Evolutionary conservation across 331 rosid species (phyloP), one percentile per base, ranked within the genome.

Genomic region (Cydonia oblonga): DNA sequence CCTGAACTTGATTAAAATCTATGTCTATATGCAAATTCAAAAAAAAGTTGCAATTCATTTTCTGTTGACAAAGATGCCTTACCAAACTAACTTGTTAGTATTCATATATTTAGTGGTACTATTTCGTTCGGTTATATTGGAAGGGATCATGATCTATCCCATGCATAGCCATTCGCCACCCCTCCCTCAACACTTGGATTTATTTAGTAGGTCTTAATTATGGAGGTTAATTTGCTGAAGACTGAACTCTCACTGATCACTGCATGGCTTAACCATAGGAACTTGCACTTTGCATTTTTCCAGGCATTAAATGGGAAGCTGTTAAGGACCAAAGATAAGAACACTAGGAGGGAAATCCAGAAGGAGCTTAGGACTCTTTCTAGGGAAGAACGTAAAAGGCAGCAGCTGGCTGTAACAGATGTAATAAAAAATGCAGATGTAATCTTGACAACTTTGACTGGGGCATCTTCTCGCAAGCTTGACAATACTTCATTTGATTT

Each of bases 351-450:
- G 84, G 91, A 88, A 52, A 93, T 93, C 82, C 98, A 89, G 82
- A 93, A 76, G 83, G 98, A 93, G 90, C 98, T 93, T 66, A 81
- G 96, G 79, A 73, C 76, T 77, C 96, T 93, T 66, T 93, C 98
- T 69, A 93, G 78, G 84, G 97, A 93, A 80, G 98, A 93, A 79
- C 97, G 91, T 28, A 93, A 88, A 84, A 86, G 97, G 82, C 97
- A 93, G 86, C 98, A 88, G 83, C 89, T 93, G 64, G 97, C 98
- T 72, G 97, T 93, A 71, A 84, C 83, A 76, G 98, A 93, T 42
- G 98, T 93, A 42, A 86, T 93, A 70, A 91, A 88, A 82, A 84
- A 78, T 84, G 89, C 97, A 79, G 97, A 93, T 81, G 96, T 93
- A 51, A 81, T 93, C 73, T 81, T 93, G 75, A 75, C 98, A 79